Evolutionary conservation across 2,329 filamentous ascomycete genomes (phyloP).

Genomic region (Bipolaris gigantea): DNA sequence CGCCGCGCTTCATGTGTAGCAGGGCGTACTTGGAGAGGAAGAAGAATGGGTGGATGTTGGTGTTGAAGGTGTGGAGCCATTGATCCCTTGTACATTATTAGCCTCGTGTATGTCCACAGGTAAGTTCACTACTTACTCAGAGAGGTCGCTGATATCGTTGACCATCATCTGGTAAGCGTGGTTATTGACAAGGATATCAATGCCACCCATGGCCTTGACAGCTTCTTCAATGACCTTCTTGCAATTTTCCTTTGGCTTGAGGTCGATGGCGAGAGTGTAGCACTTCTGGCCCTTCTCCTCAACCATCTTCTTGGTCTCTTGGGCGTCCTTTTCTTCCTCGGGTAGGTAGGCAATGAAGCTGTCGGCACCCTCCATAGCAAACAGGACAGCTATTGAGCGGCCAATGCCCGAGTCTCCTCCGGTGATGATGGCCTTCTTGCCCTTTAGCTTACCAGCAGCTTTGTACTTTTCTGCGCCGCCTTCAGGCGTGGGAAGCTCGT

Average conservation of each 20-base stretch:
- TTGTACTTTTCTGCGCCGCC: conserved; percentile 72
- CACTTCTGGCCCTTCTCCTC: conserved; percentile 69
- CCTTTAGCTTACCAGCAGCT: conserved; percentile 73
- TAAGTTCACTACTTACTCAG: conserved; percentile 58
- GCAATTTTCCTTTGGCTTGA: conserved; percentile 69
- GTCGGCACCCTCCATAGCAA: conserved; percentile 78
- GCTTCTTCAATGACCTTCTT: conserved; percentile 69
- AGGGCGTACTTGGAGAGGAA: conserved; percentile 77
- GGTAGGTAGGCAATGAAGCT: conserved; percentile 73
- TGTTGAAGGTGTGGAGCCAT: conserved; percentile 78
- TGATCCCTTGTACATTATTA: conserved; percentile 62
- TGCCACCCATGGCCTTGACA: conserved; percentile 64
- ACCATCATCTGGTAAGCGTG: conserved; percentile 73
- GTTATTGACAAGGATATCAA: conserved; percentile 78
- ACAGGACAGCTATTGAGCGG: conserved; percentile 73
- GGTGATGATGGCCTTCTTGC: conserved; percentile 76
- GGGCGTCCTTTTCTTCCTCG: conserved; percentile 74
- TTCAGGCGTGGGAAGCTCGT: conserved; percentile 67
- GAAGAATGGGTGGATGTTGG: conserved; percentile 82
- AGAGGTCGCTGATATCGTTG: conserved; percentile 69
- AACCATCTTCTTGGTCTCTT: conserved; percentile 71
- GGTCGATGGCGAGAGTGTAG: conserved; percentile 64
- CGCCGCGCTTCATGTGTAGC: conserved; percentile 72
- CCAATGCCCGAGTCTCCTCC: conserved; percentile 82
- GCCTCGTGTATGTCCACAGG: background rate